Percentiles rank a stretch among this genome's conserved stretches.
These are phyloP conservation scores for Cercophora newfieldiana DNA, from an alignment of 495 filamentous ascomycete species.

Conservation along the genomic window DNA sequence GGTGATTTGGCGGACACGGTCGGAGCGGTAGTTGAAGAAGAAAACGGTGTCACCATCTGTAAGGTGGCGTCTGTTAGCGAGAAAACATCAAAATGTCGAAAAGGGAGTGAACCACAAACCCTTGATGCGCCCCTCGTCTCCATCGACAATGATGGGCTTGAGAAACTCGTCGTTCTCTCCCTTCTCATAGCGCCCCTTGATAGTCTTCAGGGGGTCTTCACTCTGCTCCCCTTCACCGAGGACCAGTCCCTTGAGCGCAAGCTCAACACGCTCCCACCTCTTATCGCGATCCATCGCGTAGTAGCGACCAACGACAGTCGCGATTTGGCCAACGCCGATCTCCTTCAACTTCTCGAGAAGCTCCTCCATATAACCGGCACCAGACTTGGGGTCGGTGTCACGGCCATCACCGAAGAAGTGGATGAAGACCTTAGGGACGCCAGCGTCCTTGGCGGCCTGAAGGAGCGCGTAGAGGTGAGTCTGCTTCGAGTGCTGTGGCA, in stretches of 20 bases:
- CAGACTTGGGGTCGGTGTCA: constrained; percentile 95
- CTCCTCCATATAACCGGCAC: constrained; percentile 80
- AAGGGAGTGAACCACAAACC: constrained; percentile 49
- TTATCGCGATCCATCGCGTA: constrained; percentile 99
- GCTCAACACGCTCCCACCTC: constrained; percentile 92
- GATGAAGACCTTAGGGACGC: constrained; percentile 88
- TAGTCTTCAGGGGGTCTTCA: constrained; percentile 79
- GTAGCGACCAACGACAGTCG: constrained; percentile 94
- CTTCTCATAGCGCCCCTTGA: constrained; percentile 83
- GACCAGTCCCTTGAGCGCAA: constrained; percentile 84
- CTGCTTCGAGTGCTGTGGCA: constrained; percentile 78
- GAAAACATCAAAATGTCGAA: neutral
- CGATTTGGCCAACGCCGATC: constrained; percentile 81
- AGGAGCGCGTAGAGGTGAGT: constrained; percentile 86
- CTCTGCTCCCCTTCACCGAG: constrained; percentile 82
- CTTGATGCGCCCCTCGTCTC: constrained; percentile 79
- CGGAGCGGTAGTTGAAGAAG: constrained; percentile 99
- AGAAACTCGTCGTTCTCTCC: constrained; percentile 95
- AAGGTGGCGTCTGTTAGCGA: constrained; percentile 23
- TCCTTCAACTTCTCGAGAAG: constrained; percentile 76
- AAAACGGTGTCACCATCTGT: constrained; percentile 89
- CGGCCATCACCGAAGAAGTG: constrained; percentile 99
- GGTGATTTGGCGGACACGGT: constrained; percentile 94
- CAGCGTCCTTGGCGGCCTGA: constrained; percentile 81
- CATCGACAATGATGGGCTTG: constrained; percentile 93